Evolutionary conservation across 805 yeast genomes (phyloP).

Genomic region (Pachysolen tannophilus): DNA sequence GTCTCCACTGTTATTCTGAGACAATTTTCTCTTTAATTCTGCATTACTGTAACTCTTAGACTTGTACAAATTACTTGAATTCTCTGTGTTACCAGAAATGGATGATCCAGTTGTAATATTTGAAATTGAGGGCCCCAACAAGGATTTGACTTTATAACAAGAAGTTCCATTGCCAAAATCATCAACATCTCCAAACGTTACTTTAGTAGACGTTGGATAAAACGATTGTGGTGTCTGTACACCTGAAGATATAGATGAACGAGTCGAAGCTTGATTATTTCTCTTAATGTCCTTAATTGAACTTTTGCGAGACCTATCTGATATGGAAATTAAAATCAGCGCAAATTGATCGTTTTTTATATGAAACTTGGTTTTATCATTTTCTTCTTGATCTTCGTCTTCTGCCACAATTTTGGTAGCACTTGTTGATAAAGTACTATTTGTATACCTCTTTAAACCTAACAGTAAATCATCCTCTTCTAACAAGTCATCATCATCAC

Average conservation of each 20-base stretch:
- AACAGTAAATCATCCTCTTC: not conserved
- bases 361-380: not conserved
- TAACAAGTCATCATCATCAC: not conserved
- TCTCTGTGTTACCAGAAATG: no score
- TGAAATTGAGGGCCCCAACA: conserved; percentile 17
- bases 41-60: no score
- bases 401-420: no score
- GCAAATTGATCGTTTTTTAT: conserved; percentile 11
- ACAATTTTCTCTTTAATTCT: no score
- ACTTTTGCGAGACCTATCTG: conserved; percentile 11
- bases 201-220: conserved; percentile 19
- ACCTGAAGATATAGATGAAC: conserved; percentile 12
- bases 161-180: conserved; percentile 12
- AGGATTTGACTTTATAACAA: conserved; percentile 15
- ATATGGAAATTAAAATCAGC: conserved; percentile 12
- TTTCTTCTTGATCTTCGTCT: conserved; percentile 6
- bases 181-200: conserved; percentile 16
- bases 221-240: conserved; percentile 16
- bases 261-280: conserved; percentile 7
- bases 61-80: no score
- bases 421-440: not conserved
- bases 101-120: no score
- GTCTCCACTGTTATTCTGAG: no score
- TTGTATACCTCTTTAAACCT: not conserved
- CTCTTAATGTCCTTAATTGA: conserved; percentile 10